Percentiles rank a stretch among this genome's conserved stretches.
Evolutionary conservation across 495 filamentous ascomycete genomes (phyloP).

Genomic region (Penicillium cosmopolitanum): DNA sequence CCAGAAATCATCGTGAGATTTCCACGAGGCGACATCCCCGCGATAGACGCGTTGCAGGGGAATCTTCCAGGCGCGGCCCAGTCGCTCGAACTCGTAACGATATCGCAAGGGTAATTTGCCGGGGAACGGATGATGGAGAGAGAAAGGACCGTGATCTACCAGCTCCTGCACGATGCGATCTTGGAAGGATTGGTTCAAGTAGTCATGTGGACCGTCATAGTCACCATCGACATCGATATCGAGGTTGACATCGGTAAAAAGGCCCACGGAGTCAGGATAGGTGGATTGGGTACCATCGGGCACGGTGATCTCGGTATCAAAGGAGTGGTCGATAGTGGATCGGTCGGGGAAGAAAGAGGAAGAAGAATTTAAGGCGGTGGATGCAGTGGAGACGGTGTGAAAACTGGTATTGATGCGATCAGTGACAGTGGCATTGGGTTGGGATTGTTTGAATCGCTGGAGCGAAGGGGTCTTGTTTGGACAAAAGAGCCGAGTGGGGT

Average conservation of each 20-base stretch:
- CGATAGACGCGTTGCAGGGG: constrained; percentile 37
- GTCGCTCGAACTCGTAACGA: constrained; percentile 49
- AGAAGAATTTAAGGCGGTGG: neutral
- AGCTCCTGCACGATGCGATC: constrained; percentile 36
- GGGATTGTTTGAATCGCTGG: constrained; percentile 25
- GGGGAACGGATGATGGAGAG: constrained; percentile 29
- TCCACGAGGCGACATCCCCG: constrained; percentile 27
- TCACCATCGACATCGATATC: neutral
- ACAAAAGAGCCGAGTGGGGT: neutral
- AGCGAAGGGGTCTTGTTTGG: constrained; percentile 21
- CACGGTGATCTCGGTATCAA: constrained; percentile 39
- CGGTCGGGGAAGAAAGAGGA: constrained; percentile 26
- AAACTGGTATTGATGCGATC: constrained; percentile 35
- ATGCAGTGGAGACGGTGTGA: constrained; percentile 17
- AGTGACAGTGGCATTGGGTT: neutral
- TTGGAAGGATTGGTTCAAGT: constrained; percentile 16
- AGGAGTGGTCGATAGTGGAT: constrained; percentile 29
- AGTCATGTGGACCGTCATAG: neutral
- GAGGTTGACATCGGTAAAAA: constrained; percentile 26
- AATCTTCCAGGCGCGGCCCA: constrained; percentile 41
- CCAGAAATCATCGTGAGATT: constrained; percentile 47
- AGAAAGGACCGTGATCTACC: constrained; percentile 38
- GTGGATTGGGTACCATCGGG: constrained; percentile 32
- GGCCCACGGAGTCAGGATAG: constrained; percentile 38
- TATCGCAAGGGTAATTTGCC: constrained; percentile 41